A percentile compares a stretch with the other conserved stretches of the same genome.
These are phyloP conservation scores for Vanilla planifolia DNA, from an alignment of 106 monocot species.

Conservation along the genomic window DNA sequence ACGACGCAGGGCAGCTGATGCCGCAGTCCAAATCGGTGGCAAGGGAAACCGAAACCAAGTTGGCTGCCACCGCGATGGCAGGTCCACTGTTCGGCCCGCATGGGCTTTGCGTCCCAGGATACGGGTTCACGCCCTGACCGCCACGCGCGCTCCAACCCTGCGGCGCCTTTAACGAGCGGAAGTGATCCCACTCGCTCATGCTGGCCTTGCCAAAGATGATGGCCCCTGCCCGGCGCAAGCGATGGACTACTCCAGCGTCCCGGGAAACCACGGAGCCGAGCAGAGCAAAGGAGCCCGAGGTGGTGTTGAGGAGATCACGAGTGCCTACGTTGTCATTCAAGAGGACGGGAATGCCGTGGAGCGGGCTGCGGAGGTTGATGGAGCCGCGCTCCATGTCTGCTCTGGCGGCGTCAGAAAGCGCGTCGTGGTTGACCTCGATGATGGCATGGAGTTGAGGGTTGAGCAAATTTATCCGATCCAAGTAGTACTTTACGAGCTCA, in stretches of 20 bases:
- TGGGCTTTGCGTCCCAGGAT: slow-evolving; percentile 23
- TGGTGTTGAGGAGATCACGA: slow-evolving; percentile 43
- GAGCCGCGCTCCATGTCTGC: slow-evolving; percentile 20
- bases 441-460: slow-evolving; percentile 43
- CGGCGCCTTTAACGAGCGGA: slow-evolving; percentile 28
- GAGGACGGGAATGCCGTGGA: slow-evolving; percentile 46
- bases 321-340: slow-evolving; percentile 56
- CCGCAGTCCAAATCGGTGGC: slow-evolving; percentile 5
- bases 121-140: slow-evolving; percentile 60
- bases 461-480: slow-evolving; percentile 14
- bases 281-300: slow-evolving; percentile 53
- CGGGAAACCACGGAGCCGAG: slow-evolving; percentile 35
- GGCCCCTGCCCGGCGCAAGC: slow-evolving; percentile 44
- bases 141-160: slow-evolving; percentile 58
- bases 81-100: slow-evolving; percentile 70
- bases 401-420: slow-evolving; percentile 25
- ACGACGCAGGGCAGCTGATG: too few species aligned
- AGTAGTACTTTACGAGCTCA: slow-evolving; percentile 29
- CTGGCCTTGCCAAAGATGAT: slow-evolving; percentile 66
- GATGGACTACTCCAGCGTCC: slow-evolving; percentile 45
- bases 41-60: slow-evolving; percentile 52
- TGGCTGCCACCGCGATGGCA: slow-evolving; percentile 64
- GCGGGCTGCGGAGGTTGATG: background rate
- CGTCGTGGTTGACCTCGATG: slow-evolving; percentile 49
- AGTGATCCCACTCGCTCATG: slow-evolving; percentile 61